These are phyloP conservation scores for Phytophthora agathidicida DNA, from an alignment of 352 stramenopile genomes.

Conservation along the genomic window DNA sequence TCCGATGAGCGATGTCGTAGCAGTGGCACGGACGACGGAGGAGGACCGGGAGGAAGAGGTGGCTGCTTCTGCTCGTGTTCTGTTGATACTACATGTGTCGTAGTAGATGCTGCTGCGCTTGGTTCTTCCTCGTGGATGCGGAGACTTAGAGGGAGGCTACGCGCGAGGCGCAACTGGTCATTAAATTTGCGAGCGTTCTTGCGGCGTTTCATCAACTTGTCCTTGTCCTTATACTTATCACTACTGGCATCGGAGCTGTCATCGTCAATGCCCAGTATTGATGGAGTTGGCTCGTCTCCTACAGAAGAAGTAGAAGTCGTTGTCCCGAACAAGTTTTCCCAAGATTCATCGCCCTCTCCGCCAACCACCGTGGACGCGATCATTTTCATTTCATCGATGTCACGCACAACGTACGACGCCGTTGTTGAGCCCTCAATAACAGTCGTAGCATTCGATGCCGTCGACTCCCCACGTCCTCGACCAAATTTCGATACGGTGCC, in stretches of 20 bases:
- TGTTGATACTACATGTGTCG: constrained; percentile 8
- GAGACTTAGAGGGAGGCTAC: constrained; percentile 56
- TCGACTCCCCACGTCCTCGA: constrained; percentile 38
- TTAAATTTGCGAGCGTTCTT: constrained; percentile 78
- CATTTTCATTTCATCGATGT: constrained; percentile 76
- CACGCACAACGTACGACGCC: constrained; percentile 45
- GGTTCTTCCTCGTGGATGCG: constrained; percentile 56
- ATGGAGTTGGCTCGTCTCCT: constrained; percentile 28
- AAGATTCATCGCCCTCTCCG: constrained; percentile 54
- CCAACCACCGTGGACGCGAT: constrained; percentile 55
- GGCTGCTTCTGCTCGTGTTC: constrained; percentile 27
- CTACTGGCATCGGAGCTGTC: constrained; percentile 30
- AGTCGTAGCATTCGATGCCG: constrained; percentile 41
- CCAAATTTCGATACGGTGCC: constrained; percentile 40
- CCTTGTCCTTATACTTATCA: constrained; percentile 46
- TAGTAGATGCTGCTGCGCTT: constrained; percentile 5
- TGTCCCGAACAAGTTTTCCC: constrained; percentile 73
- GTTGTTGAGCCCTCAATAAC: constrained; percentile 49
- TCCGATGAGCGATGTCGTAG: constrained; percentile 42
- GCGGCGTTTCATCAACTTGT: constrained; percentile 57
- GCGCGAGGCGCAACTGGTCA: constrained; percentile 64
- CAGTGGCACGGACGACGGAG: constrained; percentile 26
- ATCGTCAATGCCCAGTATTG: constrained; percentile 38
- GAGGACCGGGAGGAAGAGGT: constrained; percentile 30
- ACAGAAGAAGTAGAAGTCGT: constrained; percentile 4